Conservation (phyloP, 768 basidiomycete genomes). For the Lactarius sp. region DNA sequence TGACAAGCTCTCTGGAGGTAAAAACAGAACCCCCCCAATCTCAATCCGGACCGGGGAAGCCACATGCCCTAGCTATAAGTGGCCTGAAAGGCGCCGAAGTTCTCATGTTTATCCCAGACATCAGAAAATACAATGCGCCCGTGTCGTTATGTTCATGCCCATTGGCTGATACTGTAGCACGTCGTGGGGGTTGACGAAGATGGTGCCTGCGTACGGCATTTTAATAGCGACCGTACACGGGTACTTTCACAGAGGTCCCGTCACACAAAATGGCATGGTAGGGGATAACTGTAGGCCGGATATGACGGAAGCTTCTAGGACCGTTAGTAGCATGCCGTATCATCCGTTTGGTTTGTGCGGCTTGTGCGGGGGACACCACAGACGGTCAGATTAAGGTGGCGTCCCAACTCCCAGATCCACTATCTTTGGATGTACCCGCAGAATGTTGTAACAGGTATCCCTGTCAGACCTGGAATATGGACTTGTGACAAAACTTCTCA, state of each 20-base stretch:
- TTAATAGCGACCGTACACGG: slow-evolving; percentile 43
- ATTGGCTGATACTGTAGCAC: slow-evolving; percentile 58
- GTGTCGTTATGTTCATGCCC: slow-evolving; percentile 95
- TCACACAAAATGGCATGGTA: slow-evolving; percentile 75
- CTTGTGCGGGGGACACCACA: slow-evolving; percentile 73
- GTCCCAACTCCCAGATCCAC: background rate
- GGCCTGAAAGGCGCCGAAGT: slow-evolving; percentile 81
- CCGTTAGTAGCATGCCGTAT: slow-evolving; percentile 92
- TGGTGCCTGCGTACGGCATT: slow-evolving; percentile 70
- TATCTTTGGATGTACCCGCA: slow-evolving; percentile 75
- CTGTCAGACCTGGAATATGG: slow-evolving; percentile 63
- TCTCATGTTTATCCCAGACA: slow-evolving; percentile 69
- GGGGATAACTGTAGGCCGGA: slow-evolving; percentile 63
- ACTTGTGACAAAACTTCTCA: slow-evolving; percentile 60
- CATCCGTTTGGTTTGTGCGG: slow-evolving; percentile 88
- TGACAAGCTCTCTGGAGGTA: slow-evolving; percentile 57
- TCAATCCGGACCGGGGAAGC: slow-evolving; percentile 50
- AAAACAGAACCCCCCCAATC: slow-evolving; percentile 55
- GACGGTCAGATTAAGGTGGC: slow-evolving; percentile 85
- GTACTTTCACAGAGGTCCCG: slow-evolving; percentile 50
- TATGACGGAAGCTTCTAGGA: slow-evolving; percentile 67
- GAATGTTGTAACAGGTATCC: slow-evolving; percentile 78
- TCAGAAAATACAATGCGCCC: slow-evolving; percentile 51
- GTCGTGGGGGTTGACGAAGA: slow-evolving; percentile 69
- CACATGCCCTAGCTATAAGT: slow-evolving; percentile 81